Evolutionary conservation across 352 stramenopile genomes (phyloP).

Genomic region (Globisporangium barbulae): DNA sequence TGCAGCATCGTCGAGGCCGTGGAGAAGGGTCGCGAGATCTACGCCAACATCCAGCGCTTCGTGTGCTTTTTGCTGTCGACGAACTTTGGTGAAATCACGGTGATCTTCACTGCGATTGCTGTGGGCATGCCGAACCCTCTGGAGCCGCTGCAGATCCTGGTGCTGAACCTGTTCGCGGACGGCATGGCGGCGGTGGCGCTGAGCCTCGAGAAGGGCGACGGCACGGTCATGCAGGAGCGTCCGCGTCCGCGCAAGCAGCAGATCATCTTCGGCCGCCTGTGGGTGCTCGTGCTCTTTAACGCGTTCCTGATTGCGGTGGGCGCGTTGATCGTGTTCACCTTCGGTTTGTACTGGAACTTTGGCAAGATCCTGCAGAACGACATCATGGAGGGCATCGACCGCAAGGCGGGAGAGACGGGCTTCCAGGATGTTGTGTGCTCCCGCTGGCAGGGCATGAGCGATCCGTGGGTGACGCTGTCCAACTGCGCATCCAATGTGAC

Average conservation of each 20-base stretch:
- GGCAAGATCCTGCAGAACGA: conserved; percentile 49
- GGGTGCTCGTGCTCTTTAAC: conserved; percentile 65
- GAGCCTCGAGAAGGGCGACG: conserved; percentile 71
- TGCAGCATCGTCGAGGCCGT: conserved; percentile 96
- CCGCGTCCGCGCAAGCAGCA: conserved; percentile 53
- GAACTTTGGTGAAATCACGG: conserved; percentile 93
- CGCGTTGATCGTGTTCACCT: conserved; percentile 57
- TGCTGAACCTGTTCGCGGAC: conserved; percentile 98
- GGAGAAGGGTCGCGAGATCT: conserved; percentile 96
- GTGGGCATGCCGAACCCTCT: conserved; percentile 83
- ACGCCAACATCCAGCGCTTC: conserved; percentile 97
- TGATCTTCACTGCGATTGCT: conserved; percentile 73
- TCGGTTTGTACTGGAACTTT: conserved; percentile 74
- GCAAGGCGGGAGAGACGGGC: not conserved
- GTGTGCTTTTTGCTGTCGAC: conserved; percentile 97
- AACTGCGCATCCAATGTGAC: conserved; percentile 1
- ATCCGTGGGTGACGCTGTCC: not conserved
- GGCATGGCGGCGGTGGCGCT: conserved; percentile 69
- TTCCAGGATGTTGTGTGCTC: conserved; percentile 2
- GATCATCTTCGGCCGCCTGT: conserved; percentile 68
- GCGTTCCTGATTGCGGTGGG: conserved; percentile 53
- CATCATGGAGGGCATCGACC: conserved; percentile 37
- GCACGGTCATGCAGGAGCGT: conserved; percentile 55
- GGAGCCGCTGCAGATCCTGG: conserved; percentile 96
- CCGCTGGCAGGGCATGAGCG: conserved; percentile 6